Evolutionary conservation across 2,329 filamentous ascomycete genomes (phyloP).

Genomic region (Teratosphaeria zuluensis): DNA sequence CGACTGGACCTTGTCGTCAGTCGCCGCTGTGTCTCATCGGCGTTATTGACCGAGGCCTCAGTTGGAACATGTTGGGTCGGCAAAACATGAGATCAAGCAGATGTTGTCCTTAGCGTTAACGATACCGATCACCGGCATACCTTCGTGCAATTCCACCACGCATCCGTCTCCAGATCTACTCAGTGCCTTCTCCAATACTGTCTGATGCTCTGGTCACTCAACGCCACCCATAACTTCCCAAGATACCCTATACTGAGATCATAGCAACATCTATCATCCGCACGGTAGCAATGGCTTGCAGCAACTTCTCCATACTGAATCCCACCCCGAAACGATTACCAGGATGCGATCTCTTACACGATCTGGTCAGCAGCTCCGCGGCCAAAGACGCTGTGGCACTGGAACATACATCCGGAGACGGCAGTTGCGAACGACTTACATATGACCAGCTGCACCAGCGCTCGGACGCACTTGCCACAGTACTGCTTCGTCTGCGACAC

Average conservation of each 20-base stretch:
- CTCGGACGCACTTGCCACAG: conserved; percentile 47
- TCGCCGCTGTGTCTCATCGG: not conserved
- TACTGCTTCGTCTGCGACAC: conserved; percentile 27
- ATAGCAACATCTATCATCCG: not conserved
- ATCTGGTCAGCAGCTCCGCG: conserved; percentile 46
- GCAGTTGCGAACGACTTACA: conserved; percentile 40
- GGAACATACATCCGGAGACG: conserved; percentile 50
- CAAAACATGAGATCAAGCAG: not conserved
- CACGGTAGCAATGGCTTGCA: not conserved
- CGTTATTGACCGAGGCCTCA: not conserved
- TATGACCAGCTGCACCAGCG: conserved; percentile 54
- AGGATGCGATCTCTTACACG: conserved; percentile 36
- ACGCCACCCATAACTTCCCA: not conserved
- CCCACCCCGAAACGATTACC: not conserved
- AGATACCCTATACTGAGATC: too few species aligned
- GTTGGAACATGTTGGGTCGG: not conserved
- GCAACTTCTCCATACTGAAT: conserved; percentile 4
- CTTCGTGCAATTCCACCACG: not conserved
- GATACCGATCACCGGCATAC: not conserved
- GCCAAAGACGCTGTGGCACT: conserved; percentile 43
- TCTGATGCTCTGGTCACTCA: not conserved
- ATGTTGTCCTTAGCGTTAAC: not conserved
- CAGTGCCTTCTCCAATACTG: not conserved
- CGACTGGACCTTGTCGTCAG: not conserved
- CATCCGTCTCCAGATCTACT: not conserved